A percentile compares a stretch with the other conserved stretches of the same genome.
Conservation (phyloP, 2,329 filamentous ascomycete species). For the Zasmidium angulare region DNA sequence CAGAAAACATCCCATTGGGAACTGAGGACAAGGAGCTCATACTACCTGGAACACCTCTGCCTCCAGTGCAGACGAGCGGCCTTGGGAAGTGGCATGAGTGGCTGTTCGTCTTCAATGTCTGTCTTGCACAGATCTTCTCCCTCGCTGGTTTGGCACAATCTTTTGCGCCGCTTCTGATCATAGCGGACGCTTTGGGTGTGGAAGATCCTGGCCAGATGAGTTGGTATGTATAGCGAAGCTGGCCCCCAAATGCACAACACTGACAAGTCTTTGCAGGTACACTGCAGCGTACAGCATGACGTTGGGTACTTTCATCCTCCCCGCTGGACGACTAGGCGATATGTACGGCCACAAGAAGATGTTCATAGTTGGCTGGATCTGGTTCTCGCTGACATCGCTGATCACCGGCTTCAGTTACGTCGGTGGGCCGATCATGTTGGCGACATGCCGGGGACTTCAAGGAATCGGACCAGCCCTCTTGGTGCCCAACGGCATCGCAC, state of each 20-base stretch:
- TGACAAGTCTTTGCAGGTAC: slow-evolving; percentile 39
- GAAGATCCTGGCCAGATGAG: slow-evolving; percentile 42
- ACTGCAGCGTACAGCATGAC: slow-evolving; percentile 44
- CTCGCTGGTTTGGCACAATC: slow-evolving; percentile 17
- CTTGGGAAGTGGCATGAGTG: slow-evolving; percentile 18
- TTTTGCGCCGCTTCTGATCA: slow-evolving; percentile 29
- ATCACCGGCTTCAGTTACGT: slow-evolving; percentile 40
- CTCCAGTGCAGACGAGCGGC: background rate
- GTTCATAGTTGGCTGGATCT: slow-evolving; percentile 40
- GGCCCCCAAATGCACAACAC: slow-evolving; percentile 36
- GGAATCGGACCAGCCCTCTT: slow-evolving; percentile 39
- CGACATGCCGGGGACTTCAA: slow-evolving; percentile 39
- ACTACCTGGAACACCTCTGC: background rate
- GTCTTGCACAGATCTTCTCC: slow-evolving; percentile 15
- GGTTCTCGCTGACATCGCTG: slow-evolving; percentile 40
- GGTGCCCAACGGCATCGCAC: slow-evolving; percentile 38
- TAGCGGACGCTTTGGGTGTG: slow-evolving; percentile 43
- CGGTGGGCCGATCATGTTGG: slow-evolving; percentile 35
- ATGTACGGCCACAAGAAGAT: slow-evolving; percentile 43
- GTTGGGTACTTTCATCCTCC: slow-evolving; percentile 45
- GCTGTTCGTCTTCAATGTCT: slow-evolving; percentile 27
- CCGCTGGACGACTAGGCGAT: slow-evolving; percentile 44
- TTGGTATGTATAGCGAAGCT: slow-evolving; percentile 34
- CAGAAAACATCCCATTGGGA: background rate
- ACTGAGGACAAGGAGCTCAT: no score